phyloP scores from a whole-genome alignment of 1,284 basidiomycete genomes.

The Rhodotorula sp. region DNA sequence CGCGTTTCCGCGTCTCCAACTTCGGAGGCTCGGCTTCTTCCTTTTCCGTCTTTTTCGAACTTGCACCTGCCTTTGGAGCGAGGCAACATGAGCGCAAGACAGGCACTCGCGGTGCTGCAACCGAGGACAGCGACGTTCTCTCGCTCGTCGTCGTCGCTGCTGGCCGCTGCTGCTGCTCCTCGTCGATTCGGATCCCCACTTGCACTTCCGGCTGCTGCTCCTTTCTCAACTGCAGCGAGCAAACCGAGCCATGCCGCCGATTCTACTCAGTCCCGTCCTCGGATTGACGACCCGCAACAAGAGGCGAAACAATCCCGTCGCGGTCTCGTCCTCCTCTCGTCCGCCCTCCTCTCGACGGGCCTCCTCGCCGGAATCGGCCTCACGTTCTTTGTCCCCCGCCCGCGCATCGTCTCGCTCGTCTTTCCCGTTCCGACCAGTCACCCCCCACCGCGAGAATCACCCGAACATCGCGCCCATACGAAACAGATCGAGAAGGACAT shows the following conservation, averaged over 20 bases:
- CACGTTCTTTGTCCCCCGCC: conserved; percentile 23
- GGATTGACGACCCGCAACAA: background rate
- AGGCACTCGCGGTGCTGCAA: too few species aligned
- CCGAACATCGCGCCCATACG: conserved; percentile 62
- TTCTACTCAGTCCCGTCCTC: background rate
- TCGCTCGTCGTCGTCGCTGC: too few species aligned
- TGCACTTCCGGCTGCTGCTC: too few species aligned
- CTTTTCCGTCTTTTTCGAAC: too few species aligned
- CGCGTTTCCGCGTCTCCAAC: too few species aligned
- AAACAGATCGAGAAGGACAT: conserved; percentile 66
- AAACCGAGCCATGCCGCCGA: background rate
- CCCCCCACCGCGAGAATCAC: conserved; percentile 61
- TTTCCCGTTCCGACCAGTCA: conserved; percentile 70
- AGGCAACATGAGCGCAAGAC: too few species aligned
- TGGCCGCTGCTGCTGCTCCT: too few species aligned
- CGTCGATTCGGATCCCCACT: too few species aligned
- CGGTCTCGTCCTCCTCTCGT: conserved; percentile 16
- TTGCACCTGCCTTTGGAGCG: too few species aligned
- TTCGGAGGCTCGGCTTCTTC: too few species aligned
- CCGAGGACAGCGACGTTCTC: too few species aligned
- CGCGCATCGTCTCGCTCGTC: conserved; percentile 52
- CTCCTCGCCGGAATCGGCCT: conserved; percentile 23
- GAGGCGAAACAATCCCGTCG: background rate
- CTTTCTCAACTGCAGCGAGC: too few species aligned
- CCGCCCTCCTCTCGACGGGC: conserved; percentile 20